Conservation (phyloP, 768 basidiomycete species). For the Collybia nuda region DNA sequence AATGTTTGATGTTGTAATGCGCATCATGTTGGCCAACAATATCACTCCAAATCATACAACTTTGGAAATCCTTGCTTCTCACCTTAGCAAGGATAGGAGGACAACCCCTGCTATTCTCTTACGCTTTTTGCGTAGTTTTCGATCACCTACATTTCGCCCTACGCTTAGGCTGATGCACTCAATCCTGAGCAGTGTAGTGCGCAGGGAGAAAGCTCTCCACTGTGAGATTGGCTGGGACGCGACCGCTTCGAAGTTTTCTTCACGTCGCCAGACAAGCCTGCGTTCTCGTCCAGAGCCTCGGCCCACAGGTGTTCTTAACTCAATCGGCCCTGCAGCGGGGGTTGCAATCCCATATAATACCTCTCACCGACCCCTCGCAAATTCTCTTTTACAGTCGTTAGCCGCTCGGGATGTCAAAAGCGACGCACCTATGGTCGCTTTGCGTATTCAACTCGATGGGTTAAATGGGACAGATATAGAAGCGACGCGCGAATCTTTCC, state of each 20-base stretch:
- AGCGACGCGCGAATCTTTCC: slow-evolving; percentile 54
- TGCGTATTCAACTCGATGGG: slow-evolving; percentile 66
- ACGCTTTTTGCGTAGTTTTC: slow-evolving; percentile 44
- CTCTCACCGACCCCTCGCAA: slow-evolving; percentile 29
- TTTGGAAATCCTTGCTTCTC: slow-evolving; percentile 50
- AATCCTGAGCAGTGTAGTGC: slow-evolving; percentile 51
- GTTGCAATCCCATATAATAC: slow-evolving; percentile 32
- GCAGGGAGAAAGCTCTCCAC: slow-evolving; percentile 46
- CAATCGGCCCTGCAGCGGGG: slow-evolving; percentile 52
- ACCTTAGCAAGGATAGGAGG: slow-evolving; percentile 44
- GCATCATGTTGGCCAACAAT: slow-evolving; percentile 51
- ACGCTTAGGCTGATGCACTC: slow-evolving; percentile 60
- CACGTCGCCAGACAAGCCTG: slow-evolving; percentile 16
- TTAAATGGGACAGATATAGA: slow-evolving; percentile 49
- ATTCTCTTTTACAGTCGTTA: slow-evolving; percentile 47
- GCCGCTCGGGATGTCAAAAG: slow-evolving; percentile 45
- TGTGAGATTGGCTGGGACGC: slow-evolving; percentile 48
- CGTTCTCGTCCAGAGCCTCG: slow-evolving; percentile 14
- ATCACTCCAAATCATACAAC: slow-evolving; percentile 57
- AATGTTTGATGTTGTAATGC: slow-evolving; percentile 44
- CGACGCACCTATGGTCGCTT: slow-evolving; percentile 55
- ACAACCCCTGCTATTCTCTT: slow-evolving; percentile 46
- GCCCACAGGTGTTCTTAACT: slow-evolving; percentile 22
- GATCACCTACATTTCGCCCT: slow-evolving; percentile 37
- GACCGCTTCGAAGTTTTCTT: slow-evolving; percentile 37